Conservation (phyloP, 225 moss, liverwort and hornwort genomes). For the Lunularia cruciata region DNA sequence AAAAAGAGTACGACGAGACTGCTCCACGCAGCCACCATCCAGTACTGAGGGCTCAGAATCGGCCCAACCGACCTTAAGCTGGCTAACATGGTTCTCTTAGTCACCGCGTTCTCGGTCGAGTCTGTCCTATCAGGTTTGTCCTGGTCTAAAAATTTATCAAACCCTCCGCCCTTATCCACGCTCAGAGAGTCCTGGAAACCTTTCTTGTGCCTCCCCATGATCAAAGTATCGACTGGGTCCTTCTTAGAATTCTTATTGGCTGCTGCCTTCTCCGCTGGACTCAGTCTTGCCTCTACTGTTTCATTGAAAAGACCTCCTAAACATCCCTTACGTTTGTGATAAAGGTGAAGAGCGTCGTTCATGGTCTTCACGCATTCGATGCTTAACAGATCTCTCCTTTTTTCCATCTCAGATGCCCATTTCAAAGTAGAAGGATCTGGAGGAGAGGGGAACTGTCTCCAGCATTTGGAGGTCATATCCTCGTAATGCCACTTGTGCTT, state of each 20-base stretch:
- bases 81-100: neutral
- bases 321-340: constrained; percentile 73
- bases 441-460: constrained; percentile 74
- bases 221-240: neutral
- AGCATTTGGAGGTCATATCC: constrained; percentile 83
- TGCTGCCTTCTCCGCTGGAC: neutral
- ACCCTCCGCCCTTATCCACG: neutral
- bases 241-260: neutral
- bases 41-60: constrained; percentile 38
- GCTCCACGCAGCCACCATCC: constrained; percentile 65
- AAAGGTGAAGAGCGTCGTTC: constrained; percentile 71
- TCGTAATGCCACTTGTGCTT: constrained; percentile 79
- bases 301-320: constrained; percentile 3
- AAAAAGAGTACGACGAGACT: constrained; percentile 27
- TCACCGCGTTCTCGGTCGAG: neutral
- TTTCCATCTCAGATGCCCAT: constrained; percentile 14
- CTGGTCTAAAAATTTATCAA: neutral
- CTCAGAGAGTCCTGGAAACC: constrained; percentile 2
- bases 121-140: neutral
- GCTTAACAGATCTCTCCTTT: constrained; percentile 63
- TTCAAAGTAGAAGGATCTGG: constrained; percentile 44
- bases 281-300: neutral
- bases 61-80: constrained; percentile 11
- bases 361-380: constrained; percentile 77
- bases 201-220: constrained; percentile 10